These are phyloP conservation scores for Dichomitus squalens DNA, from an alignment of 1,284 basidiomycete genomes.

Conservation along the genomic window DNA sequence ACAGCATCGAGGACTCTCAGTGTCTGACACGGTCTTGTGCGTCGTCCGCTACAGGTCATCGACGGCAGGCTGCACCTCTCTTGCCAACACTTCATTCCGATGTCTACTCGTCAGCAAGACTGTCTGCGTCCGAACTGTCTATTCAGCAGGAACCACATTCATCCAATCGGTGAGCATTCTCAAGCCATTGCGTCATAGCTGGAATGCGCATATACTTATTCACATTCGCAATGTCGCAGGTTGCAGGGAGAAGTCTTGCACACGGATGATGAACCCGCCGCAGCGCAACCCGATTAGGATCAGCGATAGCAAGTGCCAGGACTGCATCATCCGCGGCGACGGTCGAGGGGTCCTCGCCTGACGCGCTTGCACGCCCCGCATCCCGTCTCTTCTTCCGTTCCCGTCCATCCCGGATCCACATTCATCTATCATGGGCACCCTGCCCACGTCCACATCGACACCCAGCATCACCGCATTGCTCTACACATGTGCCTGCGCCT, in stretches of 20 bases:
- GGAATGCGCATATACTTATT: conserved; percentile 8
- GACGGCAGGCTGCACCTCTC: conserved; percentile 74
- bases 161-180: conserved; percentile 51
- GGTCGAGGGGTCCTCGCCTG: conserved; percentile 31
- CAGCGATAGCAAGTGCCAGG: conserved; percentile 58
- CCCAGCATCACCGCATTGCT: neutral
- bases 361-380: conserved; percentile 13
- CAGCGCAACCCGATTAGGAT: conserved; percentile 75
- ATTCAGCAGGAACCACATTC: conserved; percentile 69
- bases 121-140: conserved; percentile 65
- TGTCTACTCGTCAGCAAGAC: conserved; percentile 71
- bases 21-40: conserved; percentile 12
- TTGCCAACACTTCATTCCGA: conserved; percentile 76
- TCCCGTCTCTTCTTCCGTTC: conserved; percentile 9
- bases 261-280: conserved; percentile 69
- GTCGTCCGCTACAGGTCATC: conserved; percentile 53
- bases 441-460: neutral
- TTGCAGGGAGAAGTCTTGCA: conserved; percentile 62
- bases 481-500: neutral
- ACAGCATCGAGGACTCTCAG: neutral
- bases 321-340: conserved; percentile 48
- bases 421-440: neutral
- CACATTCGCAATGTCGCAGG: conserved; percentile 38
- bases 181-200: conserved; percentile 2
- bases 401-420: neutral